Evolutionary conservation across 2,329 filamentous ascomycete species (phyloP).

Genomic region (Xylaria sp.): DNA sequence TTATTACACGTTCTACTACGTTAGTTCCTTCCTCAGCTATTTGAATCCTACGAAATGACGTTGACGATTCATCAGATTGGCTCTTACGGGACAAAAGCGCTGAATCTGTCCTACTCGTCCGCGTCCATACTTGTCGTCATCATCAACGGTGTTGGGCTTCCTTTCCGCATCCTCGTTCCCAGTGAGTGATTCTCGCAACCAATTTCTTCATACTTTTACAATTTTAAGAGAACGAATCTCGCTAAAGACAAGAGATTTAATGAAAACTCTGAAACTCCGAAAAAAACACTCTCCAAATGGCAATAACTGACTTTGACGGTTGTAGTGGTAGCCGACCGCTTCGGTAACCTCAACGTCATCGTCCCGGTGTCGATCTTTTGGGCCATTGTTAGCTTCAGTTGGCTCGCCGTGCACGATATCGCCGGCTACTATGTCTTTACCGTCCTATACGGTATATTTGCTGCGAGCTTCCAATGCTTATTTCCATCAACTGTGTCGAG

Average conservation of each 20-base stretch:
- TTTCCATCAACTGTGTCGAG: constrained; percentile 53
- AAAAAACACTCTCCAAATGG: too few species aligned
- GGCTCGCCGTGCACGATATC: constrained; percentile 51
- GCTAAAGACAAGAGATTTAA: too few species aligned
- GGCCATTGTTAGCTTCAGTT: constrained; percentile 50
- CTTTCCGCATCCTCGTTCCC: constrained; percentile 52
- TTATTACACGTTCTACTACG: constrained; percentile 58
- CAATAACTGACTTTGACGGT: too few species aligned
- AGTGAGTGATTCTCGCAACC: too few species aligned
- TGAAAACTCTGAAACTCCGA: too few species aligned
- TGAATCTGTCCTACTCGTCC: constrained; percentile 50
- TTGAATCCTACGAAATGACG: background rate
- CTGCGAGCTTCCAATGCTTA: constrained; percentile 54
- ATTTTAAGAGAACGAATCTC: too few species aligned
- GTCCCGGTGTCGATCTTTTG: constrained; percentile 44
- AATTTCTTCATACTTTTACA: too few species aligned
- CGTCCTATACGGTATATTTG: constrained; percentile 46
- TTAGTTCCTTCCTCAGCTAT: constrained; percentile 32
- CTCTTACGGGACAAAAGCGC: constrained; percentile 48
- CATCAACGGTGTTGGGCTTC: constrained; percentile 53
- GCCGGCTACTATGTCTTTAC: constrained; percentile 53
- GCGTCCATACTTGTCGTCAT: constrained; percentile 52
- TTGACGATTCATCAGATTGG: constrained; percentile 42
- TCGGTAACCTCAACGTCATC: constrained; percentile 52
- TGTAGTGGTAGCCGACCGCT: constrained; percentile 51